Evolutionary conservation across 1,284 basidiomycete genomes (phyloP).

Genomic region (Austroboletus sp.): DNA sequence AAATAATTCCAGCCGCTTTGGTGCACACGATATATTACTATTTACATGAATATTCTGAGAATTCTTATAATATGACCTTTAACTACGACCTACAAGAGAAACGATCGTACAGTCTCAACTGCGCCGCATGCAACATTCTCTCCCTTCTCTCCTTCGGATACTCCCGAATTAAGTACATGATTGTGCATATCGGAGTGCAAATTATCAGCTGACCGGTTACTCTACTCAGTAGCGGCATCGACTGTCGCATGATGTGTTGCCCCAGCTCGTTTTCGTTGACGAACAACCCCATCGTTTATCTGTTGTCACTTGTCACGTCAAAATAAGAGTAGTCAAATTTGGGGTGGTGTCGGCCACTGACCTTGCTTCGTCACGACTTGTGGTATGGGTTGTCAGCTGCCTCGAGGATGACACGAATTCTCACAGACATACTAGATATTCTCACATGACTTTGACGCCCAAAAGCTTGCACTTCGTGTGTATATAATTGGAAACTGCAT

Average conservation of each 20-base stretch:
- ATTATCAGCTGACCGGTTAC: slow-evolving; percentile 5
- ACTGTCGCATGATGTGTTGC: slow-evolving; percentile 5
- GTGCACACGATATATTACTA: no score
- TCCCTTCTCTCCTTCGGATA: slow-evolving; percentile 22
- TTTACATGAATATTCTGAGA: no score
- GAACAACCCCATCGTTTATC: slow-evolving; percentile 16
- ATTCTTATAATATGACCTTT: no score
- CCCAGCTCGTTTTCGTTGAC: slow-evolving; percentile 21
- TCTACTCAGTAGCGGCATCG: slow-evolving; percentile 17
- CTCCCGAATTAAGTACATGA: slow-evolving; percentile 16
- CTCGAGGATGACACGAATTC: background rate
- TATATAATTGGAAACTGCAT: no score
- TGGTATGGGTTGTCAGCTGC: background rate
- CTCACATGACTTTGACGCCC: background rate
- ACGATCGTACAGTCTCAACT: slow-evolving; percentile 9
- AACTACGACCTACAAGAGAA: no score
- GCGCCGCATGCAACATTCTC: slow-evolving; percentile 15
- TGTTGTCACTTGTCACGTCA: no score
- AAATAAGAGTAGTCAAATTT: no score
- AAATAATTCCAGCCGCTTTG: no score
- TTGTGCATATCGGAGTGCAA: slow-evolving; percentile 16
- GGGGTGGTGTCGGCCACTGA: background rate
- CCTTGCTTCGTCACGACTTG: background rate
- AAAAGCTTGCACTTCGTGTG: background rate
- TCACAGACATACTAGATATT: background rate